These are phyloP conservation scores for Geoglossum cookeanum DNA, from an alignment of 2,329 filamentous ascomycete species.

Conservation along the genomic window DNA sequence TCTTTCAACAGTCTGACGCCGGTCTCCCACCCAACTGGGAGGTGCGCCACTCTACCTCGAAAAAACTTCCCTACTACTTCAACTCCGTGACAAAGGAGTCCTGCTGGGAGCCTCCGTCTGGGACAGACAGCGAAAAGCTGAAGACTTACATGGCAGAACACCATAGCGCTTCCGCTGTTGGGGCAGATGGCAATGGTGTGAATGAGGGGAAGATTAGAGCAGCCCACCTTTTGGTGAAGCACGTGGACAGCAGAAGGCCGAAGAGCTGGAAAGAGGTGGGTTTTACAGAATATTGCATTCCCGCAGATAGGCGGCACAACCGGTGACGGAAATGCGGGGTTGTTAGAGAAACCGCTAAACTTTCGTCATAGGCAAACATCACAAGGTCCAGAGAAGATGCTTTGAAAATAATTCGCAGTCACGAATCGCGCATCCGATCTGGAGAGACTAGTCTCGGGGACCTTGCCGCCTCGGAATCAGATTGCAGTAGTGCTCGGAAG, in stretches of 20 bases:
- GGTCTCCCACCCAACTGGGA: constrained; percentile 82
- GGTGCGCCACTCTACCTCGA: constrained; percentile 93
- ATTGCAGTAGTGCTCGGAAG: constrained; percentile 91
- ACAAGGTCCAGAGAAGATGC: constrained; percentile 80
- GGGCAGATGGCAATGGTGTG: constrained; percentile 19
- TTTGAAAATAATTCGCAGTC: constrained; percentile 49
- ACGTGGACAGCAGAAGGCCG: constrained; percentile 68
- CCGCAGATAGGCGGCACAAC: background rate
- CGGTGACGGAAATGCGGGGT: background rate
- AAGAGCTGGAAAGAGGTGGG: constrained; percentile 73
- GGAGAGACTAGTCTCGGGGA: constrained; percentile 56
- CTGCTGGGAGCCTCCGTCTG: constrained; percentile 80
- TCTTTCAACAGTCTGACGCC: constrained; percentile 21
- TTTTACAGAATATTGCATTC: constrained; percentile 1
- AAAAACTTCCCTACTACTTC: constrained; percentile 98
- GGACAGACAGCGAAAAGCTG: constrained; percentile 77
- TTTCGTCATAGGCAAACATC: constrained; percentile 45
- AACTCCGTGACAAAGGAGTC: constrained; percentile 72
- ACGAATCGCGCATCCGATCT: constrained; percentile 58
- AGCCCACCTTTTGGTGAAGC: constrained; percentile 86
- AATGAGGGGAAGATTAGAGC: constrained; percentile 75
- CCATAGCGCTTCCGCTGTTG: constrained; percentile 42
- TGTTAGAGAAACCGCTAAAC: background rate
- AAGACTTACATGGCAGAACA: constrained; percentile 86
- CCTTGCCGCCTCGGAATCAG: constrained; percentile 72